phyloP scores from a whole-genome alignment of 225 moss, liverwort and hornwort genomes.

The Physcomitrium patens region DNA sequence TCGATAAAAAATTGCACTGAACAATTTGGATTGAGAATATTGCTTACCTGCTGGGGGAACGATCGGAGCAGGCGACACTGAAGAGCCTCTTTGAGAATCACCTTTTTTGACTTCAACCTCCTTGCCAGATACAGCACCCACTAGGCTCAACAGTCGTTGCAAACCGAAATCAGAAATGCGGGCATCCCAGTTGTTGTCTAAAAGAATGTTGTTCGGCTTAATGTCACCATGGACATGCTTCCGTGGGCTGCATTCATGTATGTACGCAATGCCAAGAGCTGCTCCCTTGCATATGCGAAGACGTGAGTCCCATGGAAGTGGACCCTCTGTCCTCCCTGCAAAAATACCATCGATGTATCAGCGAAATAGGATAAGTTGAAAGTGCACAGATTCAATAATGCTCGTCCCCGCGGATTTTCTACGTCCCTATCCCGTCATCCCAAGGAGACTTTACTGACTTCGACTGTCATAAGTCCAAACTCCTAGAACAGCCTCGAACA shows the following conservation, averaged over 20 bases:
- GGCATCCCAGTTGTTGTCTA: slow-evolving; percentile 42
- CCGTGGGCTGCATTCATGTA: slow-evolving; percentile 50
- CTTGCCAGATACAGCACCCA: slow-evolving; percentile 28
- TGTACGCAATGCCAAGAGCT: slow-evolving; percentile 49
- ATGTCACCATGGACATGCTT: slow-evolving; percentile 49
- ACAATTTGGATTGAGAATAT: not conserved
- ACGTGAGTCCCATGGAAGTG: slow-evolving; percentile 41
- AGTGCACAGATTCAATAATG: not conserved
- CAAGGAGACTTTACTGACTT: not conserved
- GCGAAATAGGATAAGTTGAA: too few relatives aligned
- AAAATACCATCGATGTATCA: not conserved
- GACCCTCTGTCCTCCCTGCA: slow-evolving; percentile 41
- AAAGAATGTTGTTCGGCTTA: slow-evolving; percentile 42
- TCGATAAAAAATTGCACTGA: not conserved
- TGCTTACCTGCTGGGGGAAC: slow-evolving; percentile 31
- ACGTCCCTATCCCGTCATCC: not conserved
- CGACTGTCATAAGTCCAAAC: not conserved
- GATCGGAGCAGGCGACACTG: slow-evolving; percentile 36
- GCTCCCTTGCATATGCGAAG: slow-evolving; percentile 35
- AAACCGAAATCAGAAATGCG: slow-evolving; percentile 61
- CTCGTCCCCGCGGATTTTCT: not conserved
- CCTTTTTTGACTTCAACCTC: slow-evolving; percentile 18
- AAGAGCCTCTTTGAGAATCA: slow-evolving; percentile 37
- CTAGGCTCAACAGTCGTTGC: slow-evolving; percentile 55
- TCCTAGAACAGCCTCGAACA: not conserved